phyloP scores from a whole-genome alignment of 768 basidiomycete genomes.

The Serendipita sp. region DNA sequence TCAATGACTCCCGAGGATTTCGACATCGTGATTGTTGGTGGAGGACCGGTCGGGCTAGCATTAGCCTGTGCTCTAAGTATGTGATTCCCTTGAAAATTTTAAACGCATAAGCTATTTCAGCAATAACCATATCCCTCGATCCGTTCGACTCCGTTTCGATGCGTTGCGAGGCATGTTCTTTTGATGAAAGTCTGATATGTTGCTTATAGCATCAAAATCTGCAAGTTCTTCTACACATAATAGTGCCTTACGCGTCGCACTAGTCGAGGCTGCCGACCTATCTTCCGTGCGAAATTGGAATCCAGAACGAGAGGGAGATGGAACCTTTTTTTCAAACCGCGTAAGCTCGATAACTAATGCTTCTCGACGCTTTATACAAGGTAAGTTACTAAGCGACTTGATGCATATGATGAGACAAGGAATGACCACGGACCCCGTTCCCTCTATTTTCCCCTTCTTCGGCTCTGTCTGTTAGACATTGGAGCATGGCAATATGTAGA shows the following conservation, averaged over 20 bases:
- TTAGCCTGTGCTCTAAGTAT: slow-evolving; percentile 74
- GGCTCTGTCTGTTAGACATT: slow-evolving; percentile 32
- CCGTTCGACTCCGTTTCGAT: too few relatives aligned
- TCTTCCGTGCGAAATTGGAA: slow-evolving; percentile 52
- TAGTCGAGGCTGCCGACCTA: slow-evolving; percentile 73
- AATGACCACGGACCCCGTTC: neutral
- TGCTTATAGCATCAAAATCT: neutral
- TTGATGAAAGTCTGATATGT: neutral
- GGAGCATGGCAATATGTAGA: slow-evolving; percentile 78
- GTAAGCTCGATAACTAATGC: slow-evolving; percentile 73
- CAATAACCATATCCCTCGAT: too few relatives aligned
- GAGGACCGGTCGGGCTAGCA: slow-evolving; percentile 81
- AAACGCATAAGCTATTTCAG: neutral
- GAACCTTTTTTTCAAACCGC: slow-evolving; percentile 55
- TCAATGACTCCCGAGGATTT: slow-evolving; percentile 27
- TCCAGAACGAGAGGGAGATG: slow-evolving; percentile 16
- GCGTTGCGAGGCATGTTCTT: too few relatives aligned
- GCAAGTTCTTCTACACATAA: neutral
- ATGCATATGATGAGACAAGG: neutral
- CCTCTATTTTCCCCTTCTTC: neutral
- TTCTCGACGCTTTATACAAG: slow-evolving; percentile 47
- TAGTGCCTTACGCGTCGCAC: slow-evolving; percentile 33
- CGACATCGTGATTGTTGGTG: slow-evolving; percentile 90
- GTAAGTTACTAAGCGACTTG: slow-evolving; percentile 22
- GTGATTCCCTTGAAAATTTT: slow-evolving; percentile 12